A percentile compares a stretch with the other conserved stretches of the same genome.
phyloP scores from a whole-genome alignment of 192 early-diverging fungal species.

The Coemansia sp. region DNA sequence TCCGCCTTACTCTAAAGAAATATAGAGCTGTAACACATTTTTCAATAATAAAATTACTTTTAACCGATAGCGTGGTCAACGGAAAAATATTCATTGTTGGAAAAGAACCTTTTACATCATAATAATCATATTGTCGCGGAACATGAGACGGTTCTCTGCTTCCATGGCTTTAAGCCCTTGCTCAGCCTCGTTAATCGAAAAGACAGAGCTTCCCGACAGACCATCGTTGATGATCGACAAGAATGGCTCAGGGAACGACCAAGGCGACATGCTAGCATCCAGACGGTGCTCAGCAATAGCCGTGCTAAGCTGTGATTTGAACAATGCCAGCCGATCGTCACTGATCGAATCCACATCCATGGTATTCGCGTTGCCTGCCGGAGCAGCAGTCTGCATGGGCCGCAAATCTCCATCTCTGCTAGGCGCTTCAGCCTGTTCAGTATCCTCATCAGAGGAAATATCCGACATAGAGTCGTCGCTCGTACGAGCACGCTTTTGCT shows the following conservation, averaged over 20 bases:
- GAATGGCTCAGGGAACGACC: constrained; percentile 56
- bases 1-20: constrained; percentile 16
- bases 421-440: background rate
- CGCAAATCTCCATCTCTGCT: constrained; percentile 1
- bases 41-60: too few species aligned
- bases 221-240: constrained; percentile 58
- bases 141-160: constrained; percentile 70
- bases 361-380: background rate
- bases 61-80: too few species aligned
- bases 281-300: constrained; percentile 45
- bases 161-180: constrained; percentile 61
- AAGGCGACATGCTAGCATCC: constrained; percentile 50
- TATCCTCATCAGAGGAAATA: constrained; percentile 2
- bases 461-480: constrained; percentile 50
- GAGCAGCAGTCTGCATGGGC: constrained; percentile 1
- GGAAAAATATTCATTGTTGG: background rate
- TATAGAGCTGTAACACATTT: too few species aligned
- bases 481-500: constrained; percentile 50
- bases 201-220: constrained; percentile 34
- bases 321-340: constrained; percentile 32
- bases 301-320: constrained; percentile 53
- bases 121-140: constrained; percentile 62
- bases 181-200: constrained; percentile 59
- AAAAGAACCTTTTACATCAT: constrained; percentile 56
- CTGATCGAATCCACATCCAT: constrained; percentile 37